Evolutionary conservation across 164 flowering plant species (phyloP), one percentile per base, ranked within the genome.

Genomic region (Kalanchoe fedtschenkoi): DNA sequence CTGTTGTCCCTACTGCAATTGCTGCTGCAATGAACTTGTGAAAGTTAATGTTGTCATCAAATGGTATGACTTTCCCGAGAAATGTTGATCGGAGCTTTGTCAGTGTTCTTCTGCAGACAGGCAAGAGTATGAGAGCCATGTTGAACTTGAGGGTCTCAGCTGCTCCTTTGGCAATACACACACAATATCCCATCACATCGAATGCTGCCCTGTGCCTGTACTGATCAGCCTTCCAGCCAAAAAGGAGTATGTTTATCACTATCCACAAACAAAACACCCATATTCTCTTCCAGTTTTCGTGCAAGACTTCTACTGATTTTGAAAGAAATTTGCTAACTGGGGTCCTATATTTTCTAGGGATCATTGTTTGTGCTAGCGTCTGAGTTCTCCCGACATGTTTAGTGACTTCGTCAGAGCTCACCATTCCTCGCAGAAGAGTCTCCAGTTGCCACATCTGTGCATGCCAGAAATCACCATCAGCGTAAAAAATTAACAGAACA

Each of bases 371-470:
- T 10, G 95, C 74, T 1, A 90, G 82, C 4, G 78, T 68, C 1
- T 77, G 72, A 34, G 72, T 64, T 42, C 42, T 75, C 55, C 62
- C 79, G 0, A n/a, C 5, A 0, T 61, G 15, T 21, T 53, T 67
- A 10, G 44, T 62, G 16, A 58, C 62, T 69, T 80, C 81, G 24
- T 80, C 77, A 1, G 77, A 56, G 55, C 62, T 42, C 38, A 80
- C 78, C 87, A 86, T 81, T 56, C 83, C 96, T 69, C 81, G 78
- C 24, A 89, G 67, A 47, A 93, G 71, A 58, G 80, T 75, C 63
- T 88, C 96, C 21, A 93, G 84, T 72, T 93, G 97, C 96, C 95
- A 90, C 75, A 90, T 79, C 99, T 93, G 81, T 51, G 17, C 16
- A 51, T 51, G 32, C 56, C 32, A 51, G n/a, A 26, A 51, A 29